Evolutionary conservation across 495 filamentous ascomycete species (phyloP).

Genomic region (Neurospora sp.): DNA sequence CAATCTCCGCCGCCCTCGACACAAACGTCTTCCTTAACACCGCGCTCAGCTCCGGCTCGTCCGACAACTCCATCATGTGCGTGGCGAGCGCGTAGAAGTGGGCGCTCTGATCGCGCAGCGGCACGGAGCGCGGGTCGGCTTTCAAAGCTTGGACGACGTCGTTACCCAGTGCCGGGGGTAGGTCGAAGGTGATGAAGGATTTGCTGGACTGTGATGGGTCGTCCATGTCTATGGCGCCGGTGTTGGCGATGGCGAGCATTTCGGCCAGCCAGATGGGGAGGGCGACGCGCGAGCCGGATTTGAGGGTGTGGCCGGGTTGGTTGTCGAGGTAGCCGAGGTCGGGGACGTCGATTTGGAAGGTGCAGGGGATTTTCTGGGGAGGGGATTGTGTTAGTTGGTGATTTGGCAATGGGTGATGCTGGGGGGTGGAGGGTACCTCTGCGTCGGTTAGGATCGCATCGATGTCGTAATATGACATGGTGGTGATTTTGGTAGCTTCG

Average conservation of each 20-base stretch:
- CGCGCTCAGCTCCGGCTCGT: constrained; percentile 79
- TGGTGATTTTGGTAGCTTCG: constrained; percentile 8
- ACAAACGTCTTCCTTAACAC: constrained; percentile 77
- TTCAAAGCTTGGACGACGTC: constrained; percentile 85
- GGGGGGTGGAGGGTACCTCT: constrained; percentile 44
- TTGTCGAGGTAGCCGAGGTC: constrained; percentile 85
- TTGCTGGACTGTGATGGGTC: constrained; percentile 18
- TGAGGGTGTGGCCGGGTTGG: constrained; percentile 49
- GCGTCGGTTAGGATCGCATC: constrained; percentile 89
- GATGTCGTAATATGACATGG: constrained; percentile 88
- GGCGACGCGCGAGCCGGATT: constrained; percentile 65
- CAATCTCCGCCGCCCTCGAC: constrained; percentile 69
- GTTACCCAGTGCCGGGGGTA: constrained; percentile 66
- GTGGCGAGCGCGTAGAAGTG: constrained; percentile 82
- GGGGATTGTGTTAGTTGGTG: background rate
- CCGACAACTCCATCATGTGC: constrained; percentile 79
- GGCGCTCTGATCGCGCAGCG: constrained; percentile 68
- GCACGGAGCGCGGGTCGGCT: constrained; percentile 78
- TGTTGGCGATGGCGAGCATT: constrained; percentile 76
- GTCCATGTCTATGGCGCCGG: constrained; percentile 29
- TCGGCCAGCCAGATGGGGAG: constrained; percentile 96
- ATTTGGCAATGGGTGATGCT: background rate
- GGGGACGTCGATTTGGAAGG: constrained; percentile 79
- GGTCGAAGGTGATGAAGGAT: constrained; percentile 67
- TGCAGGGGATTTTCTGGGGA: constrained; percentile 83